These are phyloP conservation scores for Cinnamomum micranthum DNA, from an alignment of 164 flowering plant genomes.

Conservation along the genomic window DNA sequence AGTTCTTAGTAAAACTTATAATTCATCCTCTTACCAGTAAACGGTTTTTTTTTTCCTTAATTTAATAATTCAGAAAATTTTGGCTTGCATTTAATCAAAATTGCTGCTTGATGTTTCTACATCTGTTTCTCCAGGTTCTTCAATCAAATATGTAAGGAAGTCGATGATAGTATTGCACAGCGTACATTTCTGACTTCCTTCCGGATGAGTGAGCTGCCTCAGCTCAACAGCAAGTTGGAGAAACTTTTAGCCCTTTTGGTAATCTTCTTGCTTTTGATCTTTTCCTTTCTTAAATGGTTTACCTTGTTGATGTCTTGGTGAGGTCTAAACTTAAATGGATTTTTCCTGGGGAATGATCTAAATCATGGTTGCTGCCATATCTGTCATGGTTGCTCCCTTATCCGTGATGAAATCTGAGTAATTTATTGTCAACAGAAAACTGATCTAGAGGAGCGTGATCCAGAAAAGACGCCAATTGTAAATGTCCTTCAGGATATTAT, in stretches of 20 bases:
- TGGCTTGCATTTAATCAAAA: background rate
- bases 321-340: background rate
- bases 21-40: background rate
- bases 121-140: constrained; percentile 44
- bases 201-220: constrained; percentile 72
- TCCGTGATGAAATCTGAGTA: constrained; percentile 6
- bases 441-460: constrained; percentile 40
- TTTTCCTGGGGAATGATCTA: background rate
- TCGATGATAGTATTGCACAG: constrained; percentile 45
- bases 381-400: too few species aligned
- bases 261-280: constrained; percentile 14
- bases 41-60: background rate
- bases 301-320: background rate
- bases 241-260: constrained; percentile 72
- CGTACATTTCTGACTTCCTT: constrained; percentile 52
- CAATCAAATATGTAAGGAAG: constrained; percentile 46
- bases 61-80: too few species aligned
- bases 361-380: too few species aligned
- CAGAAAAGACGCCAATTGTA: constrained; percentile 37
- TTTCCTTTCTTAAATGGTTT: background rate
- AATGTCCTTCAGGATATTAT: constrained; percentile 90
- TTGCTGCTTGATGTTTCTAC: background rate
- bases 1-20: background rate
- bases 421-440: constrained; percentile 37
- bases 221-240: constrained; percentile 73